Percentiles rank a stretch among this genome's conserved stretches.
These are phyloP conservation scores for Lasiosphaeria ovina DNA, from an alignment of 495 filamentous ascomycete genomes.

Conservation along the genomic window DNA sequence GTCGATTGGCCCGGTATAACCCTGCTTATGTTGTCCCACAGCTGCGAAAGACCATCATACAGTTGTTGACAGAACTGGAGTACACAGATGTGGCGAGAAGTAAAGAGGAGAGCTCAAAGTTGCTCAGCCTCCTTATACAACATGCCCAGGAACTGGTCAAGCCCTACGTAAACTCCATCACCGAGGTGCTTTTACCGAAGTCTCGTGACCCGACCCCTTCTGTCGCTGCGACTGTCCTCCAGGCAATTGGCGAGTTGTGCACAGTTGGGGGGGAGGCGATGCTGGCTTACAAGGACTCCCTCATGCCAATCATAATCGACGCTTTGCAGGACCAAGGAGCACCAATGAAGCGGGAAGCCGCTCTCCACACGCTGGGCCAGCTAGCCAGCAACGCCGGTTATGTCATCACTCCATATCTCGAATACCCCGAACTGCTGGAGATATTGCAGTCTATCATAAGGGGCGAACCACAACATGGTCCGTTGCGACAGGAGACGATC, in stretches of 20 bases:
- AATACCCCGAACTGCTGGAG: slow-evolving; percentile 88
- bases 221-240: slow-evolving; percentile 89
- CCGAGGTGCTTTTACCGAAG: slow-evolving; percentile 84
- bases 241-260: slow-evolving; percentile 87
- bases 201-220: slow-evolving; percentile 76
- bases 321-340: slow-evolving; percentile 91
- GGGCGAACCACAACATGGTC: slow-evolving; percentile 74
- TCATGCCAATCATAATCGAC: slow-evolving; percentile 94
- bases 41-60: slow-evolving; percentile 88
- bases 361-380: slow-evolving; percentile 86
- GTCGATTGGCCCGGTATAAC: slow-evolving; percentile 84
- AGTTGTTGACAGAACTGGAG: slow-evolving; percentile 90
- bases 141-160: slow-evolving; percentile 89
- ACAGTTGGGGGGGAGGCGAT: slow-evolving; percentile 91
- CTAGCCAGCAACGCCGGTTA: slow-evolving; percentile 93
- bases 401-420: slow-evolving; percentile 93
- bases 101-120: slow-evolving; percentile 91
- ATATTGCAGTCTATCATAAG: slow-evolving; percentile 92
- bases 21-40: slow-evolving; percentile 97
- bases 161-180: slow-evolving; percentile 93
- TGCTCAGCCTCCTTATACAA: slow-evolving; percentile 87
- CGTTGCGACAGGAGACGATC: slow-evolving; percentile 87
- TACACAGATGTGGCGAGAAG: slow-evolving; percentile 91
- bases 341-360: slow-evolving; percentile 81
- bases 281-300: slow-evolving; percentile 75